Base-by-base conservation (phyloP, 2,329 filamentous ascomycete genomes). In the Thelonectria rubi region DNA sequence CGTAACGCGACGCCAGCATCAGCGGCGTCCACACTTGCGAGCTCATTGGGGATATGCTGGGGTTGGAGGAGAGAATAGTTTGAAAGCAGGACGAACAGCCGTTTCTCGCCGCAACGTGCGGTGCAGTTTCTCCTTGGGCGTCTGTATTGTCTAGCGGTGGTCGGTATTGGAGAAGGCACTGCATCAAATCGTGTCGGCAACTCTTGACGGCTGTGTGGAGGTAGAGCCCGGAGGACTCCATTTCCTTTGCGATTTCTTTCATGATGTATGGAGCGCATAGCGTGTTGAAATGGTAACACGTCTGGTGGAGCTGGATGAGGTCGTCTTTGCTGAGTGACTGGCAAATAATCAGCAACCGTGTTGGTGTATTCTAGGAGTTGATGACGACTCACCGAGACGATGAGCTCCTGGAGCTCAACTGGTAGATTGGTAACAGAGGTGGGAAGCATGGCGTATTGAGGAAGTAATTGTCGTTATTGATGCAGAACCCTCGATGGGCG, bases 1-100 rank as follows among this genome's bases (percentile, higher is more conserved):
- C 51, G 11, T 54, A 45, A 3, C 40, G 40, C 7, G 51, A 40
- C 3, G 51, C 40, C 17, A 54, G 26, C 39, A 54, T 54, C 6
- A 54, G 51, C 12, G 51, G 42, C 7, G 48, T 39, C 51, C 24
- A 46, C 8, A 11, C 15, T 5, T 55, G 42, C 2, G n/a, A n/a
- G 2, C 24, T 21, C 5, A 12, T 46, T 2, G 30, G 17, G 2
- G 51, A 55, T 32, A 24, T 5, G 11, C 34, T 26, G 11, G 51
- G 30, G 18, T 18, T 32, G 18, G 30, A 37, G 2, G 14, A 14
- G n/a, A 55, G 11, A 3, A 55, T 12, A 21, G 5, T 21, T 17
- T 46, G 26, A 17, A 46, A n/a, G n/a, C 51, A 46, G 11, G 32
- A 10, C 12, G 18, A n/a, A 18, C 26, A 55, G 15, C 37, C 46